These are phyloP conservation scores for Rutstroemia sp. DNA, from an alignment of 2,329 filamentous ascomycete species.

Conservation along the genomic window DNA sequence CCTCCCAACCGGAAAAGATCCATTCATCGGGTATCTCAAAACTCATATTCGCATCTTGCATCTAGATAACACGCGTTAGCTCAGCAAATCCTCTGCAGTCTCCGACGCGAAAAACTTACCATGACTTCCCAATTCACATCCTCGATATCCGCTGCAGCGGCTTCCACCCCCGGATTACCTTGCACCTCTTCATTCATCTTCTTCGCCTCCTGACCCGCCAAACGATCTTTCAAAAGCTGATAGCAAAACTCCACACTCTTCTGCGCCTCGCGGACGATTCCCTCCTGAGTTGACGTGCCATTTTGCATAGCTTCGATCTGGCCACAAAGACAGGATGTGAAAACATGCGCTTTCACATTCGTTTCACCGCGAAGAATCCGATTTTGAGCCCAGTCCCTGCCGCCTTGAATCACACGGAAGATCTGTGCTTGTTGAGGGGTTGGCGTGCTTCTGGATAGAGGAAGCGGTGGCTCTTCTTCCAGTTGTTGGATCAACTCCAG, in stretches of 20 bases:
- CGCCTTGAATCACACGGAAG: background rate
- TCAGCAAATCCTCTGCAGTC: background rate
- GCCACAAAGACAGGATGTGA: constrained; percentile 33
- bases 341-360: constrained; percentile 38
- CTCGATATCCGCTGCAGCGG: background rate
- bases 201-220: background rate
- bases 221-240: constrained; percentile 10
- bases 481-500: constrained; percentile 17
- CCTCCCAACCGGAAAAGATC: constrained; percentile 9
- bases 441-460: background rate
- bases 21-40: constrained; percentile 11
- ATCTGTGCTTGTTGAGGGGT: background rate
- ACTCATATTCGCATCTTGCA: constrained; percentile 13
- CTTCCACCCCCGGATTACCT: background rate
- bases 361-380: constrained; percentile 35
- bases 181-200: background rate
- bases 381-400: constrained; percentile 5
- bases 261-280: constrained; percentile 14
- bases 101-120: background rate
- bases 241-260: constrained; percentile 16
- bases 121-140: background rate
- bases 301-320: constrained; percentile 31
- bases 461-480: constrained; percentile 5
- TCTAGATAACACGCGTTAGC: background rate
- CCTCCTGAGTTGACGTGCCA: constrained; percentile 9